Evolutionary conservation across 257 asterid genomes (phyloP).

Genomic region (Solanum etuberosum): DNA sequence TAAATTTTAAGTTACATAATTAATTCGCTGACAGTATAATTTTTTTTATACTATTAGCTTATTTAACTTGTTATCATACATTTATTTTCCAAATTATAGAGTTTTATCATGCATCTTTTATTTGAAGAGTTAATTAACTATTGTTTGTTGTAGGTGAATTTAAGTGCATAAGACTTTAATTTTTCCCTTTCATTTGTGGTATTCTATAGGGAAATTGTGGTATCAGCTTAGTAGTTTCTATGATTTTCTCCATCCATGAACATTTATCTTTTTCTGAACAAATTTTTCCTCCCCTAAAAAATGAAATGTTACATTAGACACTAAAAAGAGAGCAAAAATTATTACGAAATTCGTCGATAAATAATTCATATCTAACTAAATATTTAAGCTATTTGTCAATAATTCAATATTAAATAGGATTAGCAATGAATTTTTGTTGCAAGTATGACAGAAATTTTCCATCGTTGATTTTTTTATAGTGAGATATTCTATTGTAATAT

Average conservation of each 20-base stretch:
- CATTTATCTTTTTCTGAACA: neutral
- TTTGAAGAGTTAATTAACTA: neutral
- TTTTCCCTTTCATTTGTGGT: neutral
- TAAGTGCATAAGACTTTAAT: neutral
- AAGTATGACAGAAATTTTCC: neutral
- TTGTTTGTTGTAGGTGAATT: neutral
- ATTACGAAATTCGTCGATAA: neutral
- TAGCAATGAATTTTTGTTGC: neutral
- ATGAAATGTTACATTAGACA: neutral
- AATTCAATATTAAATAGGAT: neutral
- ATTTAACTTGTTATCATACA: neutral
- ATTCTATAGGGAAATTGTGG: neutral
- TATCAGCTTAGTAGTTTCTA: neutral
- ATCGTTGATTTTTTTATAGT: neutral
- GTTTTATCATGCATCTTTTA: neutral
- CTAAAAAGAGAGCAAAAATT: neutral
- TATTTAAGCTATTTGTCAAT: neutral
- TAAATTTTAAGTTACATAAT: neutral
- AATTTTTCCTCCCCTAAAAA: neutral
- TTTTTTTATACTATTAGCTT: neutral
- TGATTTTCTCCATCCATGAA: neutral
- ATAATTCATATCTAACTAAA: neutral
- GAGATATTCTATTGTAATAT: neutral
- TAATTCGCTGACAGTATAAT: accelerated
- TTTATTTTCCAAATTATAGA: neutral